Base-by-base conservation (phyloP, 2,329 filamentous ascomycete genomes). In the Talaromyces rugulosus region DNA sequence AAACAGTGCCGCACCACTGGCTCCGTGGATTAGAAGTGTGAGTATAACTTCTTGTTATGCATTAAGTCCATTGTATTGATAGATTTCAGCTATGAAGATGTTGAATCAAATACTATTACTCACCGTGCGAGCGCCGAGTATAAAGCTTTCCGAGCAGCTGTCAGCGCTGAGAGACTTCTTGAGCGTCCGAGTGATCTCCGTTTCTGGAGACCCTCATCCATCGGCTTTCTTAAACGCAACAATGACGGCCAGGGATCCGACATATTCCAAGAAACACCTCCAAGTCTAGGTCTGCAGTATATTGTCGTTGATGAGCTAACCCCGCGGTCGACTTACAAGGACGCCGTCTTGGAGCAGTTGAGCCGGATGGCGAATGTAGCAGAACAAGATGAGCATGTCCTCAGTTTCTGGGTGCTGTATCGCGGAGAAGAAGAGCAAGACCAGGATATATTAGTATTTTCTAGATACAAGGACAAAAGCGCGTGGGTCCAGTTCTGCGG, bases 1-100 rank as follows among this genome's bases (percentile, higher is more conserved):
- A 58, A 11, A 51, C 28, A 14, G 56, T 58, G 18, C 56, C 56
- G 27, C 56, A 58, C 11, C 56, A 58, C 23, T 58, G 56, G 56
- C 16, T 58, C 8, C 42, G 44, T 33, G 56, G 56, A 18, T 33
- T 58, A 34, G 56, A 58, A 47, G 40, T 55, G 53, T 55, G 23
- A 36, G 53, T 55, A 5, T 55, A 53, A 9, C 14, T 30, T 7
- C 27, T 8, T 33, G 23, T 16, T n/a, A 12, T 33, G n/a, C 31
- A 33, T 33, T 8, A 16, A 54, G n/a, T 27, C 8, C 44, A 27
- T 50, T 27, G 18, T 4, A 27, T 27, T 50, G 16, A 50, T 11
- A 50, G 23, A 27, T 9, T 33, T 11, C 31, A 55, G 53, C 14
- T 55, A 55, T 33, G 53, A 55, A 34, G 30, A 40, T 55, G 33